Evolutionary conservation across 192 early-diverging fungal species (phyloP), one percentile per base, ranked within the genome.

Genomic region (Coemansia nantahalensis): DNA sequence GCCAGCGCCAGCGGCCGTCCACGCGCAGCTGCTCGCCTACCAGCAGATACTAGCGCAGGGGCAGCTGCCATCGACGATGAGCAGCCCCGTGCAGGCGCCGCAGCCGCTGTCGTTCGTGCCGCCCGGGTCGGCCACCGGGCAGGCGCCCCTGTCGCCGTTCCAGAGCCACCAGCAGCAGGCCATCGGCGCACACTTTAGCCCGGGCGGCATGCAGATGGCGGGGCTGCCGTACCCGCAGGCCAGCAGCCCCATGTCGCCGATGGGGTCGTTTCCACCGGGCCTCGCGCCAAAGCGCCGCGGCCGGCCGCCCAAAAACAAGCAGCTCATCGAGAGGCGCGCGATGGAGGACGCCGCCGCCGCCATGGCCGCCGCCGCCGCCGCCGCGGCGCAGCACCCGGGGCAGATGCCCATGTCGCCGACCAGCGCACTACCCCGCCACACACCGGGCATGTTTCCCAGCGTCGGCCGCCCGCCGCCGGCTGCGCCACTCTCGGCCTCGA

Each of bases 221-320:
- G 51, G 40, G 10, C 5, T 33, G 45, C 1, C 30, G 34, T 48
- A 18, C 17, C 17, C 14, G n/a, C 41, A 33, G 23, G 1, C 21
- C 3, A 24, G 14, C 24, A 24, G 35, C 39, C 42, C 66, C 4
- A 18, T 24, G 22, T 23, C 48, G 8, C 15, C 45, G 14, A 47
- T 56, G 21, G 23, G 51, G 35, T 42, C 45, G 4, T 8, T 55
- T 13, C 44, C 23, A 31, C 31, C 31, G 26, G 30, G 30, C 5
- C 53, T 40, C 22, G 22, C 59, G 30, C 72, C 65, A n/a, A 58
- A 40, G 39, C 54, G 64, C 9, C 71, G 71, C 26, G 71, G 71
- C 0, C 59, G 71, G 12, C 71, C 71, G 17, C 71, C 71, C 30
- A 75, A 75, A 52, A 75, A 75, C 44, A 63, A 67, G 60, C 59